Base-by-base conservation (phyloP, 352 stramenopile genomes). In the Globisporangium polare region DNA sequence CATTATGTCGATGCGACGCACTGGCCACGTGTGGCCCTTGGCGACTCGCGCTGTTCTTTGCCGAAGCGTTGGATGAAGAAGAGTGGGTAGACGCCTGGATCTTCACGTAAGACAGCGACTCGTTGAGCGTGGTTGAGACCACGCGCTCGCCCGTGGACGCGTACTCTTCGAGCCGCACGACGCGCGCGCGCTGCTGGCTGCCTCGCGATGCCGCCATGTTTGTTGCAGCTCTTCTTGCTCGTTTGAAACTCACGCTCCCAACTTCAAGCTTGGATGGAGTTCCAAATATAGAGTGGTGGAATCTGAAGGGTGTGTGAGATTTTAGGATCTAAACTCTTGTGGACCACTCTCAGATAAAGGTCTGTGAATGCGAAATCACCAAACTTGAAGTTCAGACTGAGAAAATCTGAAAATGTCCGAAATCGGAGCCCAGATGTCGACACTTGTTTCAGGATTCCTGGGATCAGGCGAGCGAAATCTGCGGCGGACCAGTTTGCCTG, bases 111-210 rank as follows among this genome's bases (percentile, higher is more conserved):
- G 50, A 71, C 5, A 55, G 29, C 2, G 17, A 27, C 39, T 69
- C 57, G 29, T 33, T 47, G 5, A 54, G 35, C 18, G 67, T 71
- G 8, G 75, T 62, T 27, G n/a, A 55, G 15, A 72, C 60, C 12
- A 53, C 57, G 10, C 60, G 43, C 1, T 57, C 17, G 5, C 77
- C 77, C 1, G 75, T 76, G 2, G 81, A 75, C 42, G 81, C 81
- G 57, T 90, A 90, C 70, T 88, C 78, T 53, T 90, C 80, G 26
- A 88, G 80, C 3, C 78, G 75, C 49, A 88, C 51, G 13, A 59
- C 46, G 12, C 71, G 73, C 33, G 24, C 24, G 7, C 37, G 35
- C 43, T 50, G 35, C 43, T 27, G 43, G 43, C 17, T 50, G n/a
- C 43, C 17, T 46, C 41, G 41, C 5, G 41, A 46, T 46, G 41